phyloP scores from a whole-genome alignment of 257 asterid genomes.

The Verbena officinalis region DNA sequence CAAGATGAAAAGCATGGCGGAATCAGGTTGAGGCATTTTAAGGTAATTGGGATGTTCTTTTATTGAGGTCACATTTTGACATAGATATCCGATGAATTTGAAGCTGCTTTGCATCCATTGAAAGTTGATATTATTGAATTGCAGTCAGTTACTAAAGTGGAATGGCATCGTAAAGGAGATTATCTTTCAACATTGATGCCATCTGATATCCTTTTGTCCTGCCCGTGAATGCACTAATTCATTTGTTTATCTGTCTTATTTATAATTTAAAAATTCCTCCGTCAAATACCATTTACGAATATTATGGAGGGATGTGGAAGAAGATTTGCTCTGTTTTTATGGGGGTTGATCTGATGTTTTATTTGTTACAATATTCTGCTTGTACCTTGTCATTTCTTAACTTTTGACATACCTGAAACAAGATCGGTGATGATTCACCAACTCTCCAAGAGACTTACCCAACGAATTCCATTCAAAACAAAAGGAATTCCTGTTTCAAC shows the following conservation, averaged over 20 bases:
- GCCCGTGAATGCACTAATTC: constrained; percentile 24
- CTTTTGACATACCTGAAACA: constrained; percentile 69
- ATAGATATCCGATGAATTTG: constrained; percentile 5
- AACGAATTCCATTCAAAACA: constrained; percentile 79
- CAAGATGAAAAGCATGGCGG: constrained; percentile 71
- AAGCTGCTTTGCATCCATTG: not conserved
- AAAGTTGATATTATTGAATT: constrained; percentile 31
- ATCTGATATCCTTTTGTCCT: constrained; percentile 87
- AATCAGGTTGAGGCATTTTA: constrained; percentile 83
- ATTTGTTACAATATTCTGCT: not conserved
- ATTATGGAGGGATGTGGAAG: not conserved
- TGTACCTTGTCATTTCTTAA: constrained; percentile 58
- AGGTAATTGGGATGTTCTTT: constrained; percentile 50
- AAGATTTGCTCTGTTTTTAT: not conserved
- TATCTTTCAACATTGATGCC: constrained; percentile 89
- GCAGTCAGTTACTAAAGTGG: constrained; percentile 89
- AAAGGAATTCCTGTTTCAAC: constrained; percentile 89
- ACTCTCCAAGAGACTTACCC: constrained; percentile 72
- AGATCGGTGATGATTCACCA: constrained; percentile 81
- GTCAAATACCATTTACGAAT: not conserved
- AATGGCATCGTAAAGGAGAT: constrained; percentile 99
- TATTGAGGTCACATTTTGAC: constrained; percentile 3
- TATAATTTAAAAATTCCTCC: not conserved
- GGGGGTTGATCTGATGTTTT: not conserved
- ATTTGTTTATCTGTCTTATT: constrained; percentile 10